phyloP scores from a whole-genome alignment of 306 rosid species.

The Pyrus betulifolia region DNA sequence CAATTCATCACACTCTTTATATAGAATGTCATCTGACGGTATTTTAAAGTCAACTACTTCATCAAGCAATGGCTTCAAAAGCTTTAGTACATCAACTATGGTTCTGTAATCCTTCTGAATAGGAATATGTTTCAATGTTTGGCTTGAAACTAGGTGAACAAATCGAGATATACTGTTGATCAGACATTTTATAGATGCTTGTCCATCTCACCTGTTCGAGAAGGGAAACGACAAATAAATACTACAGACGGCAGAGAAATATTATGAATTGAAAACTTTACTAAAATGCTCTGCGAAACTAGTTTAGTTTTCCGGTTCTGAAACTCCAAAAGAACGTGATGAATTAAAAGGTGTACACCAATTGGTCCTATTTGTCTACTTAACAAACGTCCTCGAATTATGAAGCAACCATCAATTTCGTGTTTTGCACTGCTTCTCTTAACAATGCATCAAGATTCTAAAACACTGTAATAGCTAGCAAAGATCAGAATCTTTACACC shows the following conservation, averaged over 20 bases:
- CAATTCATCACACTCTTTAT: conserved; percentile 64
- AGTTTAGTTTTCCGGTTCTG: neutral
- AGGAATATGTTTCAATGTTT: conserved; percentile 42
- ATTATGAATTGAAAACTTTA: neutral
- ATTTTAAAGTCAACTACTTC: conserved; percentile 49
- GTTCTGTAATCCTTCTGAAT: conserved; percentile 56
- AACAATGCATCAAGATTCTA: neutral
- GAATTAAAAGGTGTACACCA: neutral
- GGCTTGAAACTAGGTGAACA: conserved; percentile 81
- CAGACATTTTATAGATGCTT: conserved; percentile 53
- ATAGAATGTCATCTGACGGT: conserved; percentile 40
- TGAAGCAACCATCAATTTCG: neutral
- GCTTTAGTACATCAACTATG: conserved; percentile 58
- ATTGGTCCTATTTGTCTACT: neutral
- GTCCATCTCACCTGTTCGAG: conserved; percentile 61
- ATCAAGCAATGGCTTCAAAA: conserved; percentile 72
- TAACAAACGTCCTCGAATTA: neutral
- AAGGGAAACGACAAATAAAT: conserved; percentile 15
- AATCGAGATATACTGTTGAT: conserved; percentile 84
- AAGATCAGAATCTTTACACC: conserved; percentile 9
- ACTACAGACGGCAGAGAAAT: neutral
- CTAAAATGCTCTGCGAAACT: neutral
- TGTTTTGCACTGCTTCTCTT: neutral
- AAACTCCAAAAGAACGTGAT: neutral
- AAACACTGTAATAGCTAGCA: neutral